A percentile compares a stretch with the other conserved stretches of the same genome.
Evolutionary conservation across 257 asterid genomes (phyloP).

Genomic region (Scutellaria baicalensis): DNA sequence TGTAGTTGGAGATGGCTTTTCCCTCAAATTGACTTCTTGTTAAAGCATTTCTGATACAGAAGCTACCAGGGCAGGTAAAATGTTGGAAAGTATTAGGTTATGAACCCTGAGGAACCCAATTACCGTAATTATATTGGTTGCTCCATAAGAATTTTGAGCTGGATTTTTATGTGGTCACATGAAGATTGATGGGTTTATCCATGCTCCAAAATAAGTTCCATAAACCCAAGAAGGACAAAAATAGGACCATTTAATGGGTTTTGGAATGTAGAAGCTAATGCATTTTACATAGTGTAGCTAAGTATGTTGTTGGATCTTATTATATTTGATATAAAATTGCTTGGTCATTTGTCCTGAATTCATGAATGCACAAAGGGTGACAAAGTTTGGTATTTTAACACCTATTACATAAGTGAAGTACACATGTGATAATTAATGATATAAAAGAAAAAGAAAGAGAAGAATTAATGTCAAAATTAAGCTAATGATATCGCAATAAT

Average conservation of each 20-base stretch:
- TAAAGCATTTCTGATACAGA: slow-evolving; percentile 52
- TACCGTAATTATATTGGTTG: not conserved
- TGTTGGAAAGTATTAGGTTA: not conserved
- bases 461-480: not conserved
- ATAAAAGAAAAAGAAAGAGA: not conserved
- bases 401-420: not conserved
- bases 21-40: slow-evolving; percentile 42
- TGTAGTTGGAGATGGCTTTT: slow-evolving; percentile 54
- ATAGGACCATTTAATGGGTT: not conserved
- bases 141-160: not conserved
- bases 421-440: not conserved
- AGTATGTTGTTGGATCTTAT: no score
- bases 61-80: slow-evolving; percentile 56
- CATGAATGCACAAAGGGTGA: not conserved
- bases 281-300: not conserved
- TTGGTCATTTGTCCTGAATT: not conserved
- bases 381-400: not conserved
- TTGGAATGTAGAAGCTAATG: not conserved
- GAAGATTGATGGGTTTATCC: not conserved
- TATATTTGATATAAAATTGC: no score
- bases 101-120: slow-evolving; percentile 2
- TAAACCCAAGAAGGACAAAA: not conserved
- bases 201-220: not conserved
- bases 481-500: not conserved
- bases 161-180: not conserved